Conservation (phyloP, 148 eudicot genomes). For the Chenopodium album region DNA sequence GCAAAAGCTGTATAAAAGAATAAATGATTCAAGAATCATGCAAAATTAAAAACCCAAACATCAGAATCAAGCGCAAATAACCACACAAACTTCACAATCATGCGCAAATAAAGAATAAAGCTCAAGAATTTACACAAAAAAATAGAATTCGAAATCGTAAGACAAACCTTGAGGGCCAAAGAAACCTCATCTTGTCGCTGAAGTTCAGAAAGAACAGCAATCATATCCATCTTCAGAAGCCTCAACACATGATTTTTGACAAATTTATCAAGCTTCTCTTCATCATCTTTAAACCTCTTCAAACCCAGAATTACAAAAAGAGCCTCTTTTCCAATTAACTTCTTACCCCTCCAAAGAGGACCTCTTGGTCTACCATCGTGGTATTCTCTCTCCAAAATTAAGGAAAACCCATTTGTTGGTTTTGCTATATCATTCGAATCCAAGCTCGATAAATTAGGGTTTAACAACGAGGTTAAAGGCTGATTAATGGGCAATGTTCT, state of each 20-base stretch:
- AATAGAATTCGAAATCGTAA: neutral
- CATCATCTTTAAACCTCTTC: constrained; percentile 70
- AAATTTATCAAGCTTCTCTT: constrained; percentile 59
- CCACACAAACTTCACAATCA: neutral
- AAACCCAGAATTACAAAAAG: constrained; percentile 63
- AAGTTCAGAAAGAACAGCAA: constrained; percentile 79
- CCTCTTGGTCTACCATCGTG: constrained; percentile 97
- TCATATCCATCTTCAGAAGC: constrained; percentile 78
- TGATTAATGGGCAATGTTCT: constrained; percentile 1
- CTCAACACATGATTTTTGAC: constrained; percentile 61
- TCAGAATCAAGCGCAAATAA: neutral
- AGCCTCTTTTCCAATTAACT: constrained; percentile 87
- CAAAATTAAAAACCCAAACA: no score
- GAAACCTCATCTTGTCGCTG: constrained; percentile 73
- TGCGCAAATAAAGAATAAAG: neutral
- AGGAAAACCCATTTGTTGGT: constrained; percentile 1
- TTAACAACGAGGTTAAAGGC: constrained; percentile 13
- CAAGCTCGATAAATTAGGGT: constrained; percentile 6
- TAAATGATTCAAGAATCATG: no score
- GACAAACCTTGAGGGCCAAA: constrained; percentile 74
- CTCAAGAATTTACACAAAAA: neutral
- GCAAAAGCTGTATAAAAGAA: no score
- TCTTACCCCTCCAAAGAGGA: constrained; percentile 85
- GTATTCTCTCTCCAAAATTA: constrained; percentile 25
- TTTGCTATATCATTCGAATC: neutral